phyloP scores from a whole-genome alignment of 768 basidiomycete genomes.

The Chalciporus sphaerocephalus region DNA sequence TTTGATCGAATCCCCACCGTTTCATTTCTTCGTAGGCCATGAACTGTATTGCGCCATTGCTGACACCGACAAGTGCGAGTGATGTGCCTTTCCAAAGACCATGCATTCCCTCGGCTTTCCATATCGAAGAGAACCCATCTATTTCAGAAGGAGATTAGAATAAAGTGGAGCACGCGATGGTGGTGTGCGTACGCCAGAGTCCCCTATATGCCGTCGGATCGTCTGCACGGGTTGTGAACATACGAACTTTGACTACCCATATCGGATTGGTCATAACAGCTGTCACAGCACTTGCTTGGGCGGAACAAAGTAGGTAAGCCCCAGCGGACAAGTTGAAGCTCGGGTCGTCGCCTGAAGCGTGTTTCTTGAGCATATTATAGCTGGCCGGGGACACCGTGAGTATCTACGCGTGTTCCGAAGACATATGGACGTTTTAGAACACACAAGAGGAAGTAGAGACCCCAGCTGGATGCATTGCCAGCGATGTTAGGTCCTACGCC shows the following conservation, averaged over 20 bases:
- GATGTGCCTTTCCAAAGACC: conserved; percentile 88
- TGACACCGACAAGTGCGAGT: conserved; percentile 86
- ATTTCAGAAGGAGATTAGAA: neutral
- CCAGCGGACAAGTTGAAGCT: conserved; percentile 65
- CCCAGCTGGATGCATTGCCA: conserved; percentile 96
- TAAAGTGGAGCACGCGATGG: neutral
- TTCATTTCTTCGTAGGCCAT: conserved; percentile 97
- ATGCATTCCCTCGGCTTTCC: conserved; percentile 63
- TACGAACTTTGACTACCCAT: conserved; percentile 96
- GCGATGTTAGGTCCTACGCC: conserved; percentile 88
- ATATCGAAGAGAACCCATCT: conserved; percentile 75
- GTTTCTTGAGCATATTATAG: conserved; percentile 90
- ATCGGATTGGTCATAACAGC: conserved; percentile 95
- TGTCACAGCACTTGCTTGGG: conserved; percentile 92
- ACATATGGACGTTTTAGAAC: conserved; percentile 31
- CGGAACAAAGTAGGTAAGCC: conserved; percentile 83
- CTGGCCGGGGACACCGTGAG: conserved; percentile 37
- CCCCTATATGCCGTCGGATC: conserved; percentile 74
- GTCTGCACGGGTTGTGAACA: conserved; percentile 77
- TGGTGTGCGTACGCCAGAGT: conserved; percentile 54
- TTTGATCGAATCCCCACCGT: conserved; percentile 77
- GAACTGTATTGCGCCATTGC: conserved; percentile 94
- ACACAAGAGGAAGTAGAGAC: conserved; percentile 95
- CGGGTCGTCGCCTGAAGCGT: conserved; percentile 64
- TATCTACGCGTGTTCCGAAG: neutral